These are phyloP conservation scores for Digitaria exilis DNA, from an alignment of 202 grass and related monocot species.

Conservation along the genomic window DNA sequence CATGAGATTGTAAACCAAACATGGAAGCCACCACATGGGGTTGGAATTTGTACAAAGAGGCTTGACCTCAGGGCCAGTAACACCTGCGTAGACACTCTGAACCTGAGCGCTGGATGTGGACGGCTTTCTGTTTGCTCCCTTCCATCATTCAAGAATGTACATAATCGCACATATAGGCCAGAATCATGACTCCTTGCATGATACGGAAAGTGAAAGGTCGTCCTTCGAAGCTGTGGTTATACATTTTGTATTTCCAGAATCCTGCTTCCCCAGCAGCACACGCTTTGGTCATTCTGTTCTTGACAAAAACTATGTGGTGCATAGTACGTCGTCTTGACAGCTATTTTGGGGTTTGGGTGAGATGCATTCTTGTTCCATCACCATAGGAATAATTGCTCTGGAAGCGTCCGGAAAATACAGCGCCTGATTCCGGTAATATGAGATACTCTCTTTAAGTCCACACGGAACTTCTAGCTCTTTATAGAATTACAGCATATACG, in stretches of 20 bases:
- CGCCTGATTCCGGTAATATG: not conserved
- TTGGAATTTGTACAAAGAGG: not conserved
- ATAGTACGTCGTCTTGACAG: not conserved
- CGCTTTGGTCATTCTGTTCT: not conserved
- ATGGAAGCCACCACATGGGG: not conserved
- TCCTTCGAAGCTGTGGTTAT: not conserved
- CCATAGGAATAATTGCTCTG: not conserved
- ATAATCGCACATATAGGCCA: not conserved
- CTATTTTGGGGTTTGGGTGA: not conserved
- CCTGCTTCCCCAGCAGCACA: not conserved
- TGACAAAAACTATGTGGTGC: not conserved
- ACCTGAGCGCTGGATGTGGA: not conserved
- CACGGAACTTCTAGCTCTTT: not conserved
- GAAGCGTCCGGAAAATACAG: not conserved
- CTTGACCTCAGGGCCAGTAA: not conserved
- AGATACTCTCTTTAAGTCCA: not conserved
- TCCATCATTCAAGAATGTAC: not conserved
- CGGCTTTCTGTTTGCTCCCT: not conserved
- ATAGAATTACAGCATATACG: not conserved
- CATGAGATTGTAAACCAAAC: not conserved
- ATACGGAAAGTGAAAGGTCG: not conserved
- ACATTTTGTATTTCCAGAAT: not conserved
- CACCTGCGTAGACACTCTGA: not conserved
- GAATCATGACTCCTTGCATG: not conserved
- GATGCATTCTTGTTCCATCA: not conserved